Percentiles rank a stretch among this genome's conserved stretches.
Evolutionary conservation across 345 rosid genomes (phyloP).

Genomic region (Brassica cretica): DNA sequence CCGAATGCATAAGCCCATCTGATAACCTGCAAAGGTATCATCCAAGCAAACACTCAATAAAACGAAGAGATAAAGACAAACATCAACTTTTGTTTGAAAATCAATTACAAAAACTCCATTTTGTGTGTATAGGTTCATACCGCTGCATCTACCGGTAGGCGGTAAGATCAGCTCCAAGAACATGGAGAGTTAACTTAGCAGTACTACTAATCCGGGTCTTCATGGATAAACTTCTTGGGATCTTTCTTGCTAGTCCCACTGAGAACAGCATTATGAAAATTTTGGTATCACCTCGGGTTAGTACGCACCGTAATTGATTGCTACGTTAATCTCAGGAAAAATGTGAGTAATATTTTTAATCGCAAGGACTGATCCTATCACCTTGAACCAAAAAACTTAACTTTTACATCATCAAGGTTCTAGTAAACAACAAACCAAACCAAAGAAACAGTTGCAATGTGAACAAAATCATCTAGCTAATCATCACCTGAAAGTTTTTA

Average conservation of each 20-base stretch:
- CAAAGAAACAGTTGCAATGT: slow-evolving; percentile 2
- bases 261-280: slow-evolving; percentile 64
- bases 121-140: slow-evolving; percentile 47
- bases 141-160: slow-evolving; percentile 88
- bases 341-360: slow-evolving; percentile 57
- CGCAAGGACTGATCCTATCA: slow-evolving; percentile 70
- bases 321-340: slow-evolving; percentile 70
- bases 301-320: slow-evolving; percentile 69
- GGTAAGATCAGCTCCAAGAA: slow-evolving; percentile 92
- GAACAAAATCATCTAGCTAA: not conserved
- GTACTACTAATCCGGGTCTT: slow-evolving; percentile 64
- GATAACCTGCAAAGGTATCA: slow-evolving; percentile 57
- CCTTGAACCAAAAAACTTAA: slow-evolving; percentile 41
- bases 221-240: slow-evolving; percentile 72
- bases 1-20: slow-evolving; percentile 96
- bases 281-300: slow-evolving; percentile 73
- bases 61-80: not conserved
- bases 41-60: not conserved
- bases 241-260: slow-evolving; percentile 63
- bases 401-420: not conserved
- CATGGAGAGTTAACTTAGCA: slow-evolving; percentile 63
- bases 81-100: not conserved
- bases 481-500: slow-evolving; percentile 75
- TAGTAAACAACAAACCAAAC: not conserved
- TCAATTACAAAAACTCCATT: not conserved